Base-by-base conservation (phyloP, 345 rosid genomes). In the Eucalyptus rudis region DNA sequence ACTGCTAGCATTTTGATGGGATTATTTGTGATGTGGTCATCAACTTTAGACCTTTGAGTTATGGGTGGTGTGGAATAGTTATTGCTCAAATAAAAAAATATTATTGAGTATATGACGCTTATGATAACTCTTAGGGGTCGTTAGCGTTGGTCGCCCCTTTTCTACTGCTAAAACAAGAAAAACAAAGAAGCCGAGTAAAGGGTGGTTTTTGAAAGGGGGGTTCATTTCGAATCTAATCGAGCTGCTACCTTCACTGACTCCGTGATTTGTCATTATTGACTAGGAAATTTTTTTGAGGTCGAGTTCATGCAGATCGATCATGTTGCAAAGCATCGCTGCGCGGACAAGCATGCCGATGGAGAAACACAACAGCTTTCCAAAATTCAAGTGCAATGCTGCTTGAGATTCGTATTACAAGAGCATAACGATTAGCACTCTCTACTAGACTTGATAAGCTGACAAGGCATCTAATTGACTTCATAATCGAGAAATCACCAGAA, bases 181-280 rank as follows among this genome's bases (percentile, higher is more conserved):
- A 29, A 29, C 33, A 68, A 54, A 33, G 20, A 15, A 66, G 33
- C 44, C 12, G 12, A 33, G 80, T 14, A 33, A 33, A 68, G 36
- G 44, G 4, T 17, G 79, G 43, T 16, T 31, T 5, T 2, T 15
- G 0, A 7, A n/a, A n/a, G 16, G 2, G 59, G 59, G 59, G 59
- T 56, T 56, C 25, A 20, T 56, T 8, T 4, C 5, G 59, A 56
- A 56, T 56, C 59, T 56, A 56, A 56, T 56, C 27, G 27, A 56
- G 27, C 59, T 9, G 27, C 24, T 31, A 16, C 36, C 13, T 68
- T 68, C 44, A 17, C 22, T 40, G 44, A 17, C 25, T 68, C 80
- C 80, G 12, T 33, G 44, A 68, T 19, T 17, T 33, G 80, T 33
- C 81, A 11, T 71, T 36, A 71, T 17, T 71, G 81, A 71, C 45